These are phyloP conservation scores for Mediolabrus comicus DNA, from an alignment of 108 stramenopile species.

Conservation along the genomic window DNA sequence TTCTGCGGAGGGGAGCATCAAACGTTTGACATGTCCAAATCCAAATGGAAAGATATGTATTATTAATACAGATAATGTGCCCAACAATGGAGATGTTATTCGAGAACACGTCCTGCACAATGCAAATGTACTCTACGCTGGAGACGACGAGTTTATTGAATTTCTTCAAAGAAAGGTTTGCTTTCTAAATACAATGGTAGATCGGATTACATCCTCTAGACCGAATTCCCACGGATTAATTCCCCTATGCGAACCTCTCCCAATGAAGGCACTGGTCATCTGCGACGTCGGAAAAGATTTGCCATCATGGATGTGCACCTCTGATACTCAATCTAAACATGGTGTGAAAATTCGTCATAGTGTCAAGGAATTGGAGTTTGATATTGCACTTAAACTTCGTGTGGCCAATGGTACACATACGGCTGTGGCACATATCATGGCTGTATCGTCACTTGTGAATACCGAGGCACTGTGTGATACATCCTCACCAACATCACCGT, in stretches of 20 bases:
- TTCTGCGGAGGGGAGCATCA: not conserved
- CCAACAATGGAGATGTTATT: slow-evolving; percentile 76
- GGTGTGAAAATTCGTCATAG: slow-evolving; percentile 45
- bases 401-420: slow-evolving; percentile 94
- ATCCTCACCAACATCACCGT: slow-evolving; percentile 7
- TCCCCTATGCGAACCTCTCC: slow-evolving; percentile 78
- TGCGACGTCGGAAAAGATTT: slow-evolving; percentile 54
- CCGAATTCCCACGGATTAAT: slow-evolving; percentile 52
- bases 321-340: slow-evolving; percentile 17
- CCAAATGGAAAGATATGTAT: slow-evolving; percentile 54
- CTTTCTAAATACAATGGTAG: slow-evolving; percentile 90
- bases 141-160: slow-evolving; percentile 10
- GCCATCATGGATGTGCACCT: slow-evolving; percentile 40
- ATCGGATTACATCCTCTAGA: slow-evolving; percentile 86
- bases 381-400: slow-evolving; percentile 84
- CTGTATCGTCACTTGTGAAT: slow-evolving; percentile 55
- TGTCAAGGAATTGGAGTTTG: slow-evolving; percentile 55
- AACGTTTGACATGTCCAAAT: slow-evolving; percentile 13
- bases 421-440: slow-evolving; percentile 82
- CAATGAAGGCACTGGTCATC: slow-evolving; percentile 84
- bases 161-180: slow-evolving; percentile 61
- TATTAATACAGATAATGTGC: slow-evolving; percentile 89
- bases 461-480: slow-evolving; percentile 28
- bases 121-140: slow-evolving; percentile 17
- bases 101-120: slow-evolving; percentile 58